Evolutionary conservation across 257 asterid genomes (phyloP).

Genomic region (Solanum tacnaense): DNA sequence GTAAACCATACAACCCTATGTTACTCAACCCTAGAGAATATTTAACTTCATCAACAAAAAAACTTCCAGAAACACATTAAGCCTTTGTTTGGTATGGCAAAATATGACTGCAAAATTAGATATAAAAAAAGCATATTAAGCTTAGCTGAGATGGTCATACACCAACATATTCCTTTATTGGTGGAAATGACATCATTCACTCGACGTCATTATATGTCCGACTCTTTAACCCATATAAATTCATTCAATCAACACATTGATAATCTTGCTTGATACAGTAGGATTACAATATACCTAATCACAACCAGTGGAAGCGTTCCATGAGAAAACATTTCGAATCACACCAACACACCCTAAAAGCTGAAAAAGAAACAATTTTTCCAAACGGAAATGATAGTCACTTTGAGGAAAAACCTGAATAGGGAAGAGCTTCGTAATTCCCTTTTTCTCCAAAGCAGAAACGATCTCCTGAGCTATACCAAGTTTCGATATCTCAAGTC

Average conservation of each 20-base stretch:
- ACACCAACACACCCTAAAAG: neutral
- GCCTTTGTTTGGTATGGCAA: neutral
- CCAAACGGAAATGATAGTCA: neutral
- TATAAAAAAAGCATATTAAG: neutral
- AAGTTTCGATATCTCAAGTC: slow-evolving; percentile 81
- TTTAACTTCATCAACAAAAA: neutral
- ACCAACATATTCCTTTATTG: neutral
- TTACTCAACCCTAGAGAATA: neutral
- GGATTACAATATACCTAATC: neutral
- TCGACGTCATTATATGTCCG: neutral
- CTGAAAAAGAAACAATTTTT: neutral
- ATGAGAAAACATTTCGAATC: neutral
- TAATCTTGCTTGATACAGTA: neutral
- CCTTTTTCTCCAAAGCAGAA: slow-evolving; percentile 47
- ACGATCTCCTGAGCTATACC: slow-evolving; percentile 61
- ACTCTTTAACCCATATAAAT: neutral
- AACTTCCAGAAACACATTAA: neutral
- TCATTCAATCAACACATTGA: neutral
- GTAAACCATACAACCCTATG: neutral
- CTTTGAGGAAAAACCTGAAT: slow-evolving; percentile 51
- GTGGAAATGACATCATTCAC: neutral
- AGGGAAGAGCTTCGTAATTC: slow-evolving; percentile 78
- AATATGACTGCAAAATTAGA: neutral
- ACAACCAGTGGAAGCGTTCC: neutral
- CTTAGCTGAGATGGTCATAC: neutral